Percentiles rank a stretch among this genome's conserved stretches.
Evolutionary conservation across 257 asterid species (phyloP).

Genomic region (Przewalskia tangutica): DNA sequence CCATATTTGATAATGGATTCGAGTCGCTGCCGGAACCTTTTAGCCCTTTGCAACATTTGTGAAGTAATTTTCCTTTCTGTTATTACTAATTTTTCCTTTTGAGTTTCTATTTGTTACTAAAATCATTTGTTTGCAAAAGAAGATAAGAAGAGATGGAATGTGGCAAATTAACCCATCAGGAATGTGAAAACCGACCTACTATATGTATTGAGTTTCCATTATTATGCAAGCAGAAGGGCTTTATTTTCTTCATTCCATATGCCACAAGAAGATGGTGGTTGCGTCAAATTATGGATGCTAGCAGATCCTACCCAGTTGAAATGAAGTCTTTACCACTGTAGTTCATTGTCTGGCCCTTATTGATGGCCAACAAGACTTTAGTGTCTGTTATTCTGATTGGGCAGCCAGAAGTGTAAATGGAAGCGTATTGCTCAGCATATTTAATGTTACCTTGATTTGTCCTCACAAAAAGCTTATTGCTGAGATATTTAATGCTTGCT

Average conservation of each 20-base stretch:
- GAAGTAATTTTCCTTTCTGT: constrained; percentile 6
- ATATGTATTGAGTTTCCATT: neutral
- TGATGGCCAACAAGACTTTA: neutral
- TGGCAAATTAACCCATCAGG: neutral
- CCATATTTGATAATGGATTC: constrained; percentile 78
- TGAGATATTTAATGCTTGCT: neutral
- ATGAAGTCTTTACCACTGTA: neutral
- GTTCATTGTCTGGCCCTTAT: neutral
- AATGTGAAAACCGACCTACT: neutral
- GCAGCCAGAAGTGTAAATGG: neutral
- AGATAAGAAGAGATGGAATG: constrained; percentile 1
- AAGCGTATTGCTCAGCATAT: neutral
- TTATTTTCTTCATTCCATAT: neutral
- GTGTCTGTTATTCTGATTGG: neutral
- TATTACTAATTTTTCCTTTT: constrained; percentile 10
- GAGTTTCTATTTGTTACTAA: neutral
- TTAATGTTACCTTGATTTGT: neutral
- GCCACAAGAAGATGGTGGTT: neutral
- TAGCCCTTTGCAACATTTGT: constrained; percentile 43
- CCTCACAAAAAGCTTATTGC: neutral
- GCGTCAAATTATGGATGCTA: neutral
- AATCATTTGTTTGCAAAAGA: constrained; percentile 5
- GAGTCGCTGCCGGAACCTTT: constrained; percentile 90
- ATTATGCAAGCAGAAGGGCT: neutral
- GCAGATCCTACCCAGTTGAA: neutral